These are phyloP conservation scores for Syncephalastrum monosporum DNA, from an alignment of 371 early-diverging fungal genomes.

Conservation along the genomic window DNA sequence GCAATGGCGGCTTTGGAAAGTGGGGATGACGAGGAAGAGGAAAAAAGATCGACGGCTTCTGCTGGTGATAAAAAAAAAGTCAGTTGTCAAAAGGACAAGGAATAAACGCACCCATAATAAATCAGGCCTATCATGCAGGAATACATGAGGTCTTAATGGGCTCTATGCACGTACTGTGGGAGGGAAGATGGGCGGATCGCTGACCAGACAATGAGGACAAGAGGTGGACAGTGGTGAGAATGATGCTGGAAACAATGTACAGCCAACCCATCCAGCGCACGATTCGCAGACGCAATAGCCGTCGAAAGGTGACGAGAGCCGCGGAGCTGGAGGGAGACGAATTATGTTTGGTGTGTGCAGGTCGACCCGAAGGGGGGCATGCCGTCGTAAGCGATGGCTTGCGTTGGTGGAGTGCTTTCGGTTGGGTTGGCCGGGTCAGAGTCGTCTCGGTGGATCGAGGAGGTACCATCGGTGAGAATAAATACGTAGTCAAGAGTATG, in stretches of 20 bases:
- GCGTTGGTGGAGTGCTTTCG: constrained; percentile 29
- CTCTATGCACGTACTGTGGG: background rate
- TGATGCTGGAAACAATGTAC: constrained; percentile 26
- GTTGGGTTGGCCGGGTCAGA: background rate
- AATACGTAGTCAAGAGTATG: too few species aligned
- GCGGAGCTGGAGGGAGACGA: constrained; percentile 5
- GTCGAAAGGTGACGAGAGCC: constrained; percentile 5
- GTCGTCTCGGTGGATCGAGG: background rate
- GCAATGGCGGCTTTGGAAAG: too few species aligned
- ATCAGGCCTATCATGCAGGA: too few species aligned
- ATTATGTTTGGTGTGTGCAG: constrained; percentile 1
- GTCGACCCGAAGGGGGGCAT: constrained; percentile 26
- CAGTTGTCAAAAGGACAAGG: background rate
- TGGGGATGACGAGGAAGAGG: too few species aligned
- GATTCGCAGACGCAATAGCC: constrained; percentile 13
- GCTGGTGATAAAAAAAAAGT: too few species aligned
- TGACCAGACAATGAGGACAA: constrained; percentile 11
- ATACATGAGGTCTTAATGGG: background rate
- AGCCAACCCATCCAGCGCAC: constrained; percentile 24
- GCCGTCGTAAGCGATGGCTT: constrained; percentile 32
- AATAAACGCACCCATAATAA: background rate
- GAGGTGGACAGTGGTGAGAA: constrained; percentile 32
- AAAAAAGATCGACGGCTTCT: too few species aligned
- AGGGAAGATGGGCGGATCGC: background rate
- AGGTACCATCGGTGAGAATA: background rate